phyloP scores from a whole-genome alignment of 768 basidiomycete species.

The Kwoniella newhampshirensis region DNA sequence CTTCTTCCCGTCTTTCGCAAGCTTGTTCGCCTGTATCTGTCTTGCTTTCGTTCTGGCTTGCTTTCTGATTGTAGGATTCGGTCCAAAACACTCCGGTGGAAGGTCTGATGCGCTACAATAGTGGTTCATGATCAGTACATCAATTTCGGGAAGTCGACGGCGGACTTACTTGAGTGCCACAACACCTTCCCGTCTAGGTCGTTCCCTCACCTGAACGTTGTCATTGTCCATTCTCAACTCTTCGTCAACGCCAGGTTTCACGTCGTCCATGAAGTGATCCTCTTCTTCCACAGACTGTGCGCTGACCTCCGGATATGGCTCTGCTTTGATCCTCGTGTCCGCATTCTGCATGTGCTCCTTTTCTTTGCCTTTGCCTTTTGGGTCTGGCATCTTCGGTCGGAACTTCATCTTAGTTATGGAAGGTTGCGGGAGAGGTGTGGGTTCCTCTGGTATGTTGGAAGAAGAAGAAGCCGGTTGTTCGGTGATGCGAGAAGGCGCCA shows the following conservation, averaged over 20 bases:
- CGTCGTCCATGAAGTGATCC: too few species aligned
- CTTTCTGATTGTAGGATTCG: not conserved
- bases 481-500: too few species aligned
- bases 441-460: not conserved
- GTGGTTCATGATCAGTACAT: not conserved
- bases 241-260: too few species aligned
- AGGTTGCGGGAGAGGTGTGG: not conserved
- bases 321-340: too few species aligned
- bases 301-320: too few species aligned
- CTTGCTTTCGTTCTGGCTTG: conserved; percentile 7
- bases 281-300: too few species aligned
- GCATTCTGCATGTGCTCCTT: too few species aligned
- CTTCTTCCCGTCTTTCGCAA: conserved; percentile 10
- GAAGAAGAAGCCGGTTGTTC: not conserved
- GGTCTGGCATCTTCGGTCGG: conserved; percentile 7
- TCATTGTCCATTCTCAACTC: not conserved
- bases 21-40: not conserved
- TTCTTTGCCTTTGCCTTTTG: conserved; percentile 8
- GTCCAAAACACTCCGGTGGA: conserved; percentile 8
- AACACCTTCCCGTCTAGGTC: conserved; percentile 5
- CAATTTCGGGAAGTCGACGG: too few species aligned
- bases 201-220: not conserved
- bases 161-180: conserved; percentile 14
- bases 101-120: conserved; percentile 5
- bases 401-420: conserved; percentile 8